These are phyloP conservation scores for Fusarium sp. DNA, from an alignment of 2,329 filamentous ascomycete species.

Conservation along the genomic window DNA sequence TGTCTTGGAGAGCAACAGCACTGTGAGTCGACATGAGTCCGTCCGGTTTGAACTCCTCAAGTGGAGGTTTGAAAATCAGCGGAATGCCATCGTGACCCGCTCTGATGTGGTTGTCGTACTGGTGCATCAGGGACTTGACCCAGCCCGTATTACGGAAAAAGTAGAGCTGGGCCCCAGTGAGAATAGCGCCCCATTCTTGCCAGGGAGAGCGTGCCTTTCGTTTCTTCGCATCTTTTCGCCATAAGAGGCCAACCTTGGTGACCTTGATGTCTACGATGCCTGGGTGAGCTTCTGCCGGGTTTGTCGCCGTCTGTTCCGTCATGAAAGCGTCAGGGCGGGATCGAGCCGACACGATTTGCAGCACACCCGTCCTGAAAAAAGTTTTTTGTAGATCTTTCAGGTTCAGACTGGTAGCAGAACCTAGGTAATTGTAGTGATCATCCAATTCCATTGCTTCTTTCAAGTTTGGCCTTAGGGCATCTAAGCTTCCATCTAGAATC, in stretches of 20 bases:
- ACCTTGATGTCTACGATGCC: constrained; percentile 98
- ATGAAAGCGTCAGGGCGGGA: constrained; percentile 97
- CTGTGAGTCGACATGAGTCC: constrained; percentile 94
- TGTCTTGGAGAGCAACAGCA: constrained; percentile 89
- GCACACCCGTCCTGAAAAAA: constrained; percentile 90
- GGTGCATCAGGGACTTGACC: constrained; percentile 91
- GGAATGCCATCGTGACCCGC: constrained; percentile 82
- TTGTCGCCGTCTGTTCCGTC: constrained; percentile 86
- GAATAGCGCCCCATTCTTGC: constrained; percentile 98
- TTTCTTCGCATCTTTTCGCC: constrained; percentile 95
- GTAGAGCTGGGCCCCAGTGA: constrained; percentile 97
- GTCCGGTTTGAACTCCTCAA: constrained; percentile 95
- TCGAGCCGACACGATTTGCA: constrained; percentile 95
- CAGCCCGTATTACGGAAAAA: constrained; percentile 95
- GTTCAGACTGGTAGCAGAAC: constrained; percentile 82
- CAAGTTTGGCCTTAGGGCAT: constrained; percentile 85
- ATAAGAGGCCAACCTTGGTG: constrained; percentile 94
- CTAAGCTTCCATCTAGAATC: constrained; percentile 91
- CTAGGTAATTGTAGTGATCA: constrained; percentile 91
- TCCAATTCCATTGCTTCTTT: constrained; percentile 95
- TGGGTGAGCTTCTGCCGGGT: constrained; percentile 88
- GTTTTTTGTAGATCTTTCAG: constrained; percentile 87
- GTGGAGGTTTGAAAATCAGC: constrained; percentile 89
- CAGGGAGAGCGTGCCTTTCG: constrained; percentile 95
- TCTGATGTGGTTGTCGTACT: constrained; percentile 87